Evolutionary conservation across 1,284 basidiomycete genomes (phyloP).

Genomic region (Binderoboletus segoi): DNA sequence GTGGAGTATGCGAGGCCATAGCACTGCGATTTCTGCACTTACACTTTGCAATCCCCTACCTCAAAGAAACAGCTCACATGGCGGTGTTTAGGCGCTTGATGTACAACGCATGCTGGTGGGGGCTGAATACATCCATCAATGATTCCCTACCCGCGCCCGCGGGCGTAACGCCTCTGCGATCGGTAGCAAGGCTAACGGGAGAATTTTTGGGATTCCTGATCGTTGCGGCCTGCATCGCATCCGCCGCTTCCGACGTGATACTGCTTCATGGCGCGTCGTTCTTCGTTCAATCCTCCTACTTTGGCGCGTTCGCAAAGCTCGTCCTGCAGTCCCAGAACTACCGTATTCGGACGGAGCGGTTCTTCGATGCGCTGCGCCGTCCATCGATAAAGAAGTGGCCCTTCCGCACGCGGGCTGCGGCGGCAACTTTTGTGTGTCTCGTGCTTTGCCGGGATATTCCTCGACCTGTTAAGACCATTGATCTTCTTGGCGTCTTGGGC

Average conservation of each 20-base stretch:
- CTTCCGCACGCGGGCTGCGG: conserved; percentile 15
- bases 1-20: conserved; percentile 19
- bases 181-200: conserved; percentile 10
- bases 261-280: conserved; percentile 9
- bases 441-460: conserved; percentile 16
- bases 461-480: conserved; percentile 15
- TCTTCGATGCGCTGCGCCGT: conserved; percentile 6
- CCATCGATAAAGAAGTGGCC: conserved; percentile 18
- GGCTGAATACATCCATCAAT: conserved; percentile 5
- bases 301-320: conserved; percentile 19
- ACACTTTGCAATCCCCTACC: conserved; percentile 4
- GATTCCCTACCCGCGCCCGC: not conserved
- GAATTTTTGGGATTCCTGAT: conserved; percentile 16
- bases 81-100: conserved; percentile 10
- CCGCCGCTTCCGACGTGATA: conserved; percentile 1
- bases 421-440: conserved; percentile 18
- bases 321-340: conserved; percentile 22
- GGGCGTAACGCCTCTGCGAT: conserved; percentile 9
- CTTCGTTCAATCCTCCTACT: conserved; percentile 16
- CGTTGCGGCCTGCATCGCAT: conserved; percentile 3
- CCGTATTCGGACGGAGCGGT: conserved; percentile 14
- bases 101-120: conserved; percentile 13
- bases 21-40: conserved; percentile 16
- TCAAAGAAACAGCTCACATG: conserved; percentile 8
- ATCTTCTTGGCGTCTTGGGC: conserved; percentile 13